Evolutionary conservation across 2,329 filamentous ascomycete species (phyloP), one percentile per base, ranked within the genome.

Genomic region (Cladosporium colombiae): DNA sequence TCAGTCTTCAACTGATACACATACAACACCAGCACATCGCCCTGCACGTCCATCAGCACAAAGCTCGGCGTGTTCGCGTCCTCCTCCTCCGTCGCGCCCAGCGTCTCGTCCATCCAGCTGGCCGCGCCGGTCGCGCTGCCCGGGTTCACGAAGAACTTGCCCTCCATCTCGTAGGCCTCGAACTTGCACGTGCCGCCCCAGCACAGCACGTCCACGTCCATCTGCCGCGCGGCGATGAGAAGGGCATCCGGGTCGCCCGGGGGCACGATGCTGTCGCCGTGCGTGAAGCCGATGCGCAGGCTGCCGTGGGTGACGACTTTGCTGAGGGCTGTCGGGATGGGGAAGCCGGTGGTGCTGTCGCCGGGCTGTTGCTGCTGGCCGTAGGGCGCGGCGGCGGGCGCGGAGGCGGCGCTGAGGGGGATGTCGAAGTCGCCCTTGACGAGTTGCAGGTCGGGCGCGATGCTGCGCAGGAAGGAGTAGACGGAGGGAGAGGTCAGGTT

Each of bases 1-100:
- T 85, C 83, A 69, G 79, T 84, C 69, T 81, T 80, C 65, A 86
- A 74, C 71, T 85, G 84, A 69, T 98, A 98, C 62, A 98, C 94
- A 78, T 98, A 98, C 59, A 98, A 84, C 67, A 96, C 96, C 70
- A 98, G 85, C 18, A 96, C 96, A 77, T 97, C 96, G 35, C 94
- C 94, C 86, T 98, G 94, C 40, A 97, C 93, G 85, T 98, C 94
- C 94, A 98, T 97, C 78, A 98, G 81, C 75, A 95, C 97, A 79
- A 98, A 97, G 77, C 93, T 97, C 29, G 94, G 94, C 65, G 89
- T 89, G 27, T 90, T 91, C 64, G 94, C 91, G 75, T 81, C 81
- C 14, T 79, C 81, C 62, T 84, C 85, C 35, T 81, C 84, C 8
- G 70, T 70, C 6, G 72, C 73, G 3, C 65, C 67, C 18, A 74